These are phyloP conservation scores for Mycotypha africana DNA, from an alignment of 371 early-diverging fungal species.

Conservation along the genomic window DNA sequence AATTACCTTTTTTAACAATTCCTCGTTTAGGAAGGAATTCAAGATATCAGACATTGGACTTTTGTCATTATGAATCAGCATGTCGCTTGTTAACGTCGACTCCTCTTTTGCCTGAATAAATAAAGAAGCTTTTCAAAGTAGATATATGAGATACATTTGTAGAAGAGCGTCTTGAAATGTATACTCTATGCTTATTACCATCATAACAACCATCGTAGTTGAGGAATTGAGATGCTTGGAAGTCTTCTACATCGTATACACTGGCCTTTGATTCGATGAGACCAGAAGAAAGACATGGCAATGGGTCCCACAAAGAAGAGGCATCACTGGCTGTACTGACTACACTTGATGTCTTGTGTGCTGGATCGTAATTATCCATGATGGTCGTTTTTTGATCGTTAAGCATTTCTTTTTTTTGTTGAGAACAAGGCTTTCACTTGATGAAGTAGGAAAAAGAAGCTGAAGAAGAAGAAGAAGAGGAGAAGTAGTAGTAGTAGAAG, in stretches of 20 bases:
- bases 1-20: too few species aligned
- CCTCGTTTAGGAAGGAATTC: too few species aligned
- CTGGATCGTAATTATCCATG: conserved; percentile 17
- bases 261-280: conserved; percentile 15
- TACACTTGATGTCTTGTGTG: conserved; percentile 24
- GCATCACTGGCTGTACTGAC: conserved; percentile 12
- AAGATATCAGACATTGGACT: too few species aligned
- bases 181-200: too few species aligned
- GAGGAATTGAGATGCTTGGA: conserved; percentile 8
- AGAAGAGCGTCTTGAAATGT: too few species aligned
- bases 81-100: too few species aligned
- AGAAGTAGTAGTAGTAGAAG: not conserved
- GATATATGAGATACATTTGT: too few species aligned
- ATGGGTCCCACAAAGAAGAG: conserved; percentile 17
- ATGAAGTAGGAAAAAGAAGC: conserved; percentile 1
- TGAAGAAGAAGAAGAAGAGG: conserved; percentile 2
- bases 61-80: too few species aligned
- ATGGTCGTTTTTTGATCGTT: conserved; percentile 14
- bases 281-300: conserved; percentile 24
- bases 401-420: conserved; percentile 21
- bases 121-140: too few species aligned
- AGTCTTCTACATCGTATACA: conserved; percentile 13
- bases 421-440: not conserved
- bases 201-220: too few species aligned
- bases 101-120: too few species aligned